Conservation (phyloP, 2,329 filamentous ascomycete genomes). For the Botrytis sinoallii region DNA sequence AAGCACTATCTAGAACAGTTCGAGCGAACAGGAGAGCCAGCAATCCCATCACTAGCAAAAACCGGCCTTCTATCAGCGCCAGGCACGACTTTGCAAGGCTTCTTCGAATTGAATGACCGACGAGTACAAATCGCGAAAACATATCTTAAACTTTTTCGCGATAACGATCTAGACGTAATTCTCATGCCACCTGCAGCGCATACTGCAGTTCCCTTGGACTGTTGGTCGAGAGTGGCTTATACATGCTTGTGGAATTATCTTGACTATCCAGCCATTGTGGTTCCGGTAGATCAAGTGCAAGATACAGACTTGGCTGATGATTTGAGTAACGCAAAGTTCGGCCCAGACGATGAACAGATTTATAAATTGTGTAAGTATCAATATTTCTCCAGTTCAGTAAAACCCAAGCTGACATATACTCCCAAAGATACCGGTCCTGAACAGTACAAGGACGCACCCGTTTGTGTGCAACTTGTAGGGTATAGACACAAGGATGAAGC, state of each 20-base stretch:
- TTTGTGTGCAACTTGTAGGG: slow-evolving; percentile 38
- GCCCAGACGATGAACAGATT: slow-evolving; percentile 27
- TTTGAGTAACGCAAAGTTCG: slow-evolving; percentile 32
- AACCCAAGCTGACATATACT: slow-evolving; percentile 21
- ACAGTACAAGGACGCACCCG: slow-evolving; percentile 33
- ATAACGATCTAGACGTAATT: slow-evolving; percentile 47
- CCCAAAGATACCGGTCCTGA: slow-evolving; percentile 36
- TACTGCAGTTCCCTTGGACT: slow-evolving; percentile 46
- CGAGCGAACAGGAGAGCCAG: background rate
- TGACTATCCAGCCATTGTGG: background rate
- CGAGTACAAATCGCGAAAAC: slow-evolving; percentile 31
- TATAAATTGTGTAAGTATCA: slow-evolving; percentile 33
- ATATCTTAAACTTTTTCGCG: slow-evolving; percentile 19
- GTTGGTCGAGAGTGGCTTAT: slow-evolving; percentile 39
- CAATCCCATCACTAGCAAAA: slow-evolving; percentile 43
- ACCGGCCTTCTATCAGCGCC: slow-evolving; percentile 31
- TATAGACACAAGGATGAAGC: slow-evolving; percentile 36
- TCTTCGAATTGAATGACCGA: slow-evolving; percentile 33
- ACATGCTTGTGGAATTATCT: slow-evolving; percentile 54
- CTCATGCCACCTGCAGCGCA: slow-evolving; percentile 51
- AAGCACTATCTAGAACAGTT: background rate
- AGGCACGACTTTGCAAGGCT: slow-evolving; percentile 27
- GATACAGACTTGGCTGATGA: slow-evolving; percentile 33
- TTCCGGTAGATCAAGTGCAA: slow-evolving; percentile 29
- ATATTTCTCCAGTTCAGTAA: background rate